Conservation (phyloP, 2,329 filamentous ascomycete species). For the Colletotrichum sp. region DNA sequence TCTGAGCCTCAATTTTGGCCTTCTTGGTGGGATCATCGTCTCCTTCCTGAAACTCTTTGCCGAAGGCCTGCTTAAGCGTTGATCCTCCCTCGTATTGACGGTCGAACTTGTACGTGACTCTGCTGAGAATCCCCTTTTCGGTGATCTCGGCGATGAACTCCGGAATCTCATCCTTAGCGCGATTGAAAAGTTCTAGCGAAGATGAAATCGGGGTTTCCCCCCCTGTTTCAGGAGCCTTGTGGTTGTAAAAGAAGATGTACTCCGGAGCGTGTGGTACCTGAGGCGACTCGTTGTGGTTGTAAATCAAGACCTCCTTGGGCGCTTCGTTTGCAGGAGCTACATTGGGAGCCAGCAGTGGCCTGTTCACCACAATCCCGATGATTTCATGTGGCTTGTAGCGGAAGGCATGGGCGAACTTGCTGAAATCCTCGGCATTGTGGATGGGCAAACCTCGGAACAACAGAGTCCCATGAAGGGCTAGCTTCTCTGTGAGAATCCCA, state of each 20-base stretch:
- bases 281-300: slow-evolving; percentile 56
- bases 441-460: slow-evolving; percentile 53
- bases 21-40: slow-evolving; percentile 45
- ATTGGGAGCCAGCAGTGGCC: slow-evolving; percentile 30
- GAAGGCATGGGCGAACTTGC: slow-evolving; percentile 53
- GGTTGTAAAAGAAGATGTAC: slow-evolving; percentile 55
- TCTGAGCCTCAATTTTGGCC: slow-evolving; percentile 53
- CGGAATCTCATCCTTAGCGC: slow-evolving; percentile 48
- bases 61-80: slow-evolving; percentile 47
- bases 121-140: slow-evolving; percentile 42
- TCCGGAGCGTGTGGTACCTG: slow-evolving; percentile 56
- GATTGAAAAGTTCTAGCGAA: slow-evolving; percentile 49
- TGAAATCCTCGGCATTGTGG: slow-evolving; percentile 47
- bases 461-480: slow-evolving; percentile 49
- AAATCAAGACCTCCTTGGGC: slow-evolving; percentile 51
- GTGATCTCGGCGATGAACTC: slow-evolving; percentile 47
- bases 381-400: slow-evolving; percentile 49
- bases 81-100: slow-evolving; percentile 50
- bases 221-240: slow-evolving; percentile 39
- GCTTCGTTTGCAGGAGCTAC: slow-evolving; percentile 48
- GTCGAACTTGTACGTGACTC: slow-evolving; percentile 45
- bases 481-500: slow-evolving; percentile 39
- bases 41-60: slow-evolving; percentile 47
- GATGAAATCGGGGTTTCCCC: slow-evolving; percentile 51
- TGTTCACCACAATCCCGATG: slow-evolving; percentile 53